phyloP scores from a whole-genome alignment of 1,284 basidiomycete genomes.

The Ustilago tritici region DNA sequence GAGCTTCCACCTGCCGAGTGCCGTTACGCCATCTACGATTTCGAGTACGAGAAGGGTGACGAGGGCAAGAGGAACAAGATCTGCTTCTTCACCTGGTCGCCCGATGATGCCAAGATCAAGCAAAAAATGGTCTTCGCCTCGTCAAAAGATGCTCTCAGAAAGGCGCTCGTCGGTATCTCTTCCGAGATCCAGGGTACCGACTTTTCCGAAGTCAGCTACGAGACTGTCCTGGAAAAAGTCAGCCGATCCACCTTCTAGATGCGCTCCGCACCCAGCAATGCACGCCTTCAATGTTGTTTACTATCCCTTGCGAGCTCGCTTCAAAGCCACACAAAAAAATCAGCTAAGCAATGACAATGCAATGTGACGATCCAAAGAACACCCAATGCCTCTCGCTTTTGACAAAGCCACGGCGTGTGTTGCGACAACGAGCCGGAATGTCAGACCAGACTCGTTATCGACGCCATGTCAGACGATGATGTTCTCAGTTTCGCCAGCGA shows the following conservation, averaged over 20 bases:
- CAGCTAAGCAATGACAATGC: conserved; percentile 1
- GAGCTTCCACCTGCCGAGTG: conserved; percentile 83
- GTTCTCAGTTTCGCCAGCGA: too few relatives aligned
- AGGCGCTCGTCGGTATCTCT: conserved; percentile 78
- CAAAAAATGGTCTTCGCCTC: conserved; percentile 95
- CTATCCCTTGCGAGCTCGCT: not conserved
- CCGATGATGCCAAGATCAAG: conserved; percentile 87
- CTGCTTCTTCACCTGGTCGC: conserved; percentile 86
- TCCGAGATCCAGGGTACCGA: conserved; percentile 91
- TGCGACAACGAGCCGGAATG: not conserved
- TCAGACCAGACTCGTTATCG: not conserved
- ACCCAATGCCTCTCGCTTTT: not conserved
- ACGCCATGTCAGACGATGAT: not conserved
- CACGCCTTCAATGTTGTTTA: not conserved
- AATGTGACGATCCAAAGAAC: not conserved
- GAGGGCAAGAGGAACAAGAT: conserved; percentile 90
- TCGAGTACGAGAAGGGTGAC: conserved; percentile 84
- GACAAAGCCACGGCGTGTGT: not conserved
- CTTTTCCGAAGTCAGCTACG: conserved; percentile 79
- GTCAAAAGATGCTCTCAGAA: conserved; percentile 87
- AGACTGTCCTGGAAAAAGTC: conserved; percentile 71
- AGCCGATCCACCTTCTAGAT: conserved; percentile 48
- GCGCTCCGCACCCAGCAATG: not conserved
- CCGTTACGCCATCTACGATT: conserved; percentile 92
- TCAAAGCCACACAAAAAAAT: not conserved